Evolutionary conservation across 768 basidiomycete genomes (phyloP).

Genomic region (Mrakia gelida): DNA sequence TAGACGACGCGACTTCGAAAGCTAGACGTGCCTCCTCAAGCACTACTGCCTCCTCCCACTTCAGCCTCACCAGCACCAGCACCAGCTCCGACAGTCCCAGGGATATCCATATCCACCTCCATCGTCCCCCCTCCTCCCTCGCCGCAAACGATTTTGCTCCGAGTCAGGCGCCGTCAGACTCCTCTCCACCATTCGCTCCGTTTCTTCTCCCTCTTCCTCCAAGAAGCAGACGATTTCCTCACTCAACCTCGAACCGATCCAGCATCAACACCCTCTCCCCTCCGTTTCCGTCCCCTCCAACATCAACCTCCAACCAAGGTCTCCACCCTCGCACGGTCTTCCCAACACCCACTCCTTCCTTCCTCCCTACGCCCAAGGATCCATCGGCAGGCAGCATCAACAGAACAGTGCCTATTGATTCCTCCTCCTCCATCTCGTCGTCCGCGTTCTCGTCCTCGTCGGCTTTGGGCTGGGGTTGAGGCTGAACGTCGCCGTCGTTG

Average conservation of each 20-base stretch:
- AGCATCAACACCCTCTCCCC: constrained; percentile 17
- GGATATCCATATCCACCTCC: no score
- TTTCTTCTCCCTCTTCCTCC: not conserved
- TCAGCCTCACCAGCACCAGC: no score
- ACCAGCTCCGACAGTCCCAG: no score
- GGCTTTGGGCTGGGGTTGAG: not conserved
- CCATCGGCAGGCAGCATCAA: not conserved
- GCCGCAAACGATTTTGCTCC: no score
- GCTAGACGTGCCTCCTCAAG: no score
- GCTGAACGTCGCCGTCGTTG: no score
- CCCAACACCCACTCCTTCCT: not conserved
- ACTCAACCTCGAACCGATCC: constrained; percentile 1
- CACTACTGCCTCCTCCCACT: no score
- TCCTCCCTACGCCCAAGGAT: not conserved
- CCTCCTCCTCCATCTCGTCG: not conserved
- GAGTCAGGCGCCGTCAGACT: no score
- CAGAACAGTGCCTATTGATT: not conserved
- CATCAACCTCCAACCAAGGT: constrained; percentile 13
- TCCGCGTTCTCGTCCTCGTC: not conserved
- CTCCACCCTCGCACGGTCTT: constrained; percentile 8
- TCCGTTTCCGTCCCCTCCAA: not conserved
- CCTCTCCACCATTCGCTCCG: no score
- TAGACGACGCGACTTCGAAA: no score
- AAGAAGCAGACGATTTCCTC: not conserved
- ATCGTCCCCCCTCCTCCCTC: no score